Evolutionary conservation across 2,329 filamentous ascomycete genomes (phyloP), one percentile per base, ranked within the genome.

Genomic region (Trematosphaeria pertusa): DNA sequence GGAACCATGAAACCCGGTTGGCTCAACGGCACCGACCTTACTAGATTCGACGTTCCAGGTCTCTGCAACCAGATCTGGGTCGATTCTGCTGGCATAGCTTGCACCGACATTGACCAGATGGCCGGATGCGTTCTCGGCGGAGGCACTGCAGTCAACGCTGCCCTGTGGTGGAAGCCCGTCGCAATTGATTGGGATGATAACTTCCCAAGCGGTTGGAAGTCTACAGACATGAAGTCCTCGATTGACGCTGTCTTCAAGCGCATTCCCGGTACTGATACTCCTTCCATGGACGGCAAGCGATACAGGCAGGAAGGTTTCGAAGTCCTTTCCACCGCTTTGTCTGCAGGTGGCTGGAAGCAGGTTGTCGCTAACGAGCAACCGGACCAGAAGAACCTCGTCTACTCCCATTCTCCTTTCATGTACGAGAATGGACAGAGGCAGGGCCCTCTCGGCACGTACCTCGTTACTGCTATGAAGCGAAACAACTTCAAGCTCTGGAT

Each of bases 201-300:
- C 67, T 91, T 88, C 74, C 88, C 88, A 1, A 54, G 73, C 1
- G 87, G 87, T 21, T 91, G 88, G 88, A 85, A 87, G 69, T 78
- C 83, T 14, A 65, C 73, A 5, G 86, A 90, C 56, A 80, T 90
- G 64, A 73, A 74, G 49, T 65, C 73, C 18, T 82, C 87, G 1
- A 82, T 85, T 5, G 71, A 80, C 20, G 80, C 83, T 32, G 82
- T 87, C 5, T 91, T 89, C 65, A 73, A 76, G 26, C 81, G 86
- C n/a, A 90, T 89, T 51, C 86, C 86, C 0, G 87, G 87, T 22
- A 89, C 86, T 0, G 82, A 81, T 35, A 74, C 75, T 34, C 87
- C 88, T 1, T 89, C 86, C 0, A 74, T 76, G 57, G 87, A 91
- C 60, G 84, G 84, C 36, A 77, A 84, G 63, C 76, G 82, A 19